phyloP scores from a whole-genome alignment of 2,329 filamentous ascomycete genomes.

The Fusarium ambrosium region DNA sequence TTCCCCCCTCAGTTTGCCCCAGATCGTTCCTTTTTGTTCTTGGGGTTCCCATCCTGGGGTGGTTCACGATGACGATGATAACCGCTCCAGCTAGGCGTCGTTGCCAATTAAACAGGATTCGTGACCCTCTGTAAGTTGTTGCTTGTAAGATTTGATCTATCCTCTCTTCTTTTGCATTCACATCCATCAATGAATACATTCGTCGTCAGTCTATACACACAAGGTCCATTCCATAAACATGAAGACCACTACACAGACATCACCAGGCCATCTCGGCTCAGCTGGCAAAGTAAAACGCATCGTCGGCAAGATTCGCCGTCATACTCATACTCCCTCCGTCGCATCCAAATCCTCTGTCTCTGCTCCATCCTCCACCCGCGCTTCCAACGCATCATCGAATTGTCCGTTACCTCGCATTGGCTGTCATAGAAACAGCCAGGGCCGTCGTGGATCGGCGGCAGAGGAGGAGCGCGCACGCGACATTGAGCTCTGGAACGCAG shows the following conservation, averaged over 20 bases:
- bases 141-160: conserved; percentile 1
- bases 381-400: conserved; percentile 33
- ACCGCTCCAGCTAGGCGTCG: conserved; percentile 5
- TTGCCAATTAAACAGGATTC: not conserved
- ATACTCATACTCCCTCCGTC: conserved; percentile 27
- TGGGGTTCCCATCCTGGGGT: not conserved
- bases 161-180: not conserved
- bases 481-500: conserved; percentile 52
- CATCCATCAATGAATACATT: not conserved
- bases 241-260: conserved; percentile 30
- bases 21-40: not conserved
- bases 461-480: conserved; percentile 38
- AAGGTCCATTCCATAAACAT: conserved; percentile 18
- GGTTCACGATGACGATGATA: conserved; percentile 2
- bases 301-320: conserved; percentile 41
- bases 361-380: conserved; percentile 26
- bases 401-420: conserved; percentile 27
- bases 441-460: conserved; percentile 23
- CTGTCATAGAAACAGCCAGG: conserved; percentile 22
- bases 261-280: conserved; percentile 21
- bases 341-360: conserved; percentile 14
- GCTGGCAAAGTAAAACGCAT: conserved; percentile 40
- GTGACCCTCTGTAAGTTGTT: conserved; percentile 1
- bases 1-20: not conserved
- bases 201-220: not conserved